Percentiles rank a stretch among this genome's conserved stretches.
phyloP scores from a whole-genome alignment of 1,284 basidiomycete genomes.

The Marasmius tenuissimus region DNA sequence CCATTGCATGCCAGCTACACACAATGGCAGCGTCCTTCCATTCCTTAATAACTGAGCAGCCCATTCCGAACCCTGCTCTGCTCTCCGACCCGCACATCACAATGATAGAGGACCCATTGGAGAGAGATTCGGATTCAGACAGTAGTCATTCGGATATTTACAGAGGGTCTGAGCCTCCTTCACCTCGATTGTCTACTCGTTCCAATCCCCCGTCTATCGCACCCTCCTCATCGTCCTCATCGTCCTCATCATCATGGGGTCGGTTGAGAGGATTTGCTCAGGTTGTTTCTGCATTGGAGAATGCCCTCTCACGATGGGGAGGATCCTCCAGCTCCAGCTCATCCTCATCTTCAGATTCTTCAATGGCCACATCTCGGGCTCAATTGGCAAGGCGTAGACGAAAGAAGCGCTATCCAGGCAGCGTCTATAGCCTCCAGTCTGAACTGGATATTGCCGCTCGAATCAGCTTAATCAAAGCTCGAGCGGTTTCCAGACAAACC shows the following conservation, averaged over 20 bases:
- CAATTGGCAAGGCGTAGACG: constrained; percentile 41
- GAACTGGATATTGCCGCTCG: constrained; percentile 56
- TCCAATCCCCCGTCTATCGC: constrained; percentile 27
- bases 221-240: constrained; percentile 28
- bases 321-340: constrained; percentile 36
- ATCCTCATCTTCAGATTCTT: constrained; percentile 42
- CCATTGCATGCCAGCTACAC: neutral
- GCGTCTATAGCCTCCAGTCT: constrained; percentile 49
- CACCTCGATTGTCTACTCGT: constrained; percentile 28
- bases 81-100: constrained; percentile 13
- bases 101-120: constrained; percentile 4
- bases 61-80: neutral
- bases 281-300: constrained; percentile 39
- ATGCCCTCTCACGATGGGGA: constrained; percentile 57
- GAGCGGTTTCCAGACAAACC: constrained; percentile 56
- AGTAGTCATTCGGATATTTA: constrained; percentile 48
- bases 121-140: constrained; percentile 34
- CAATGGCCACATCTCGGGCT: constrained; percentile 39
- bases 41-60: neutral
- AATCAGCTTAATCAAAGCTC: constrained; percentile 56
- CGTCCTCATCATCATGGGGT: constrained; percentile 46
- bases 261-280: constrained; percentile 48
- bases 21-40: neutral
- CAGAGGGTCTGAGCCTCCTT: constrained; percentile 48
- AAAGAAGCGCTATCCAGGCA: constrained; percentile 35